Base-by-base conservation (phyloP, 2,329 filamentous ascomycete genomes). In the Nemania serpens region DNA sequence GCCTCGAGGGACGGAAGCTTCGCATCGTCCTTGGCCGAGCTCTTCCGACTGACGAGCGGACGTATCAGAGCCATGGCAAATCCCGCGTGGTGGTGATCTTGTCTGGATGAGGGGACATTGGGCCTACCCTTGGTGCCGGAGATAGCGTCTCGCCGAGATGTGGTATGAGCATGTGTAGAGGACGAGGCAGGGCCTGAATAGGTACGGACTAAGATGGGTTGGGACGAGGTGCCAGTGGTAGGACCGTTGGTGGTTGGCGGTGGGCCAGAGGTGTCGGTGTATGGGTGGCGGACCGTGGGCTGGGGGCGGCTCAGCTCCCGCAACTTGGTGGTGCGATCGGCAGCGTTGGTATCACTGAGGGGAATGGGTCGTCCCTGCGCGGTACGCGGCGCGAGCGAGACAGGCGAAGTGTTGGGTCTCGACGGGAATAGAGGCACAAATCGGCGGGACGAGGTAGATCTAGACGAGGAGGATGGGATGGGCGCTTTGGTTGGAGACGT, bases 181-280 rank as follows among this genome's bases (percentile, higher is more conserved):
- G 78, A 75, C 12, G 75, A 73, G 2, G 78, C 74, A 18, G 78
- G 79, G 1, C 83, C 81, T 45, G 83, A 85, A 70, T 88, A 88
- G 50, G 85, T 88, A 59, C 85, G 81, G 22, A 88, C 86, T 41
- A 88, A 83, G 58, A 88, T 84, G n/a, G 86, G 86, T 63, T 88
- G 84, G 2, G 83, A 87, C 69, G 85, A 87, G 41, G 84, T 87
- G 65, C 79, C 69, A 36, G 70, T 71, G 22, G 71, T 73, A 25
- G 69, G 72, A 57, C 65, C 69, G 25, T 69, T 71, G 39, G 66
- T 84, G 73, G 76, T 85, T 17, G 61, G 57, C 15, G 57, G 57
- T 22, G 61, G 53, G 17, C 49, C 81, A 12, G 81, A 81, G 22
- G 83, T 83, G 72, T 85, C 83, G 61, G 82, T 77, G 20, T 50